These are phyloP conservation scores for Globisporangium cederbergense DNA, from an alignment of 352 stramenopile species.

Conservation along the genomic window DNA sequence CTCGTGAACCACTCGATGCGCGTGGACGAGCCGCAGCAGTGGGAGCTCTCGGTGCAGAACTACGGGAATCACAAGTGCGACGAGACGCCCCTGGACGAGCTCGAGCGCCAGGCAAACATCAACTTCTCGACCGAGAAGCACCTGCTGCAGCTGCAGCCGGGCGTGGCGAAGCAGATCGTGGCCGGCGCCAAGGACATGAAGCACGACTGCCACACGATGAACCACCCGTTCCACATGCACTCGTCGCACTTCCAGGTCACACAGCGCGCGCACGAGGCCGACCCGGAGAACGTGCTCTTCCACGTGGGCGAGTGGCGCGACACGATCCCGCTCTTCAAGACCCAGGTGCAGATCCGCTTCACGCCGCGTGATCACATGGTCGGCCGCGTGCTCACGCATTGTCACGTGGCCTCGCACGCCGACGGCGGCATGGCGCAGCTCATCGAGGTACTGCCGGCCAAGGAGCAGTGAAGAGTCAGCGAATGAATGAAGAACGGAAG, in stretches of 20 bases:
- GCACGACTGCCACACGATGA: constrained; percentile 63
- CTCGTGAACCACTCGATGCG: constrained; percentile 68
- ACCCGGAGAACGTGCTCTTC: constrained; percentile 59
- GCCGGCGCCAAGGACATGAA: constrained; percentile 14
- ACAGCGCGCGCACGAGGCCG: constrained; percentile 31
- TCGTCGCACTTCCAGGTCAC: constrained; percentile 71
- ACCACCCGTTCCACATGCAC: constrained; percentile 80
- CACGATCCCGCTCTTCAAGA: constrained; percentile 69
- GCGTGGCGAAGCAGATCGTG: constrained; percentile 13
- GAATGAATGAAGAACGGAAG: too few species aligned
- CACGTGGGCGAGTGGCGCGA: constrained; percentile 69
- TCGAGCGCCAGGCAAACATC: constrained; percentile 23
- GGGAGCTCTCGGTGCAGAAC: constrained; percentile 56
- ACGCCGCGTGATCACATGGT: constrained; percentile 61
- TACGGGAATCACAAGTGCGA: constrained; percentile 42
- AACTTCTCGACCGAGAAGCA: constrained; percentile 28
- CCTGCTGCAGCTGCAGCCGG: constrained; percentile 19
- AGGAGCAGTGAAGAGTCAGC: constrained; percentile 3
- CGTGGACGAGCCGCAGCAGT: constrained; percentile 65
- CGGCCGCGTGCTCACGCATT: constrained; percentile 65
- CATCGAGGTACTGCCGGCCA: constrained; percentile 34
- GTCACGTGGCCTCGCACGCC: constrained; percentile 69
- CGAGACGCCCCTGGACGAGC: constrained; percentile 18
- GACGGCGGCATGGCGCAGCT: constrained; percentile 77
- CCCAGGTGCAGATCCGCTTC: constrained; percentile 62